Conservation (phyloP, 1,284 basidiomycete genomes). For the Fistulina hepatica region DNA sequence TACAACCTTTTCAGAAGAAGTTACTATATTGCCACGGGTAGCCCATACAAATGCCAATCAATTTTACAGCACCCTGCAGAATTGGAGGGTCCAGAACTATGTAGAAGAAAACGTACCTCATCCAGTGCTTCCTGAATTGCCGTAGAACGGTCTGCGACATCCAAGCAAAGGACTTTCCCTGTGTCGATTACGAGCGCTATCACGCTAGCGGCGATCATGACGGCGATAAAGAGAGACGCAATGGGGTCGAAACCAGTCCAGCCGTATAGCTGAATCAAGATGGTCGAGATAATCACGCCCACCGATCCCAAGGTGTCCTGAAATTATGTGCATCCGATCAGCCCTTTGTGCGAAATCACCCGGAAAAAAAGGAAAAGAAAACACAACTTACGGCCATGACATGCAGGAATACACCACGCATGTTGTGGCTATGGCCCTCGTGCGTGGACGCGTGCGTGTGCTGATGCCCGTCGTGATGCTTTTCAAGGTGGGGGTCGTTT, state of each 20-base stretch:
- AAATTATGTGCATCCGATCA: constrained; percentile 11
- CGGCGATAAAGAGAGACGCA: constrained; percentile 92
- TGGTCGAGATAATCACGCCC: constrained; percentile 96
- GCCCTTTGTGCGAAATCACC: too few relatives aligned
- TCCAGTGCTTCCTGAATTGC: constrained; percentile 63
- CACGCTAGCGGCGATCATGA: constrained; percentile 91
- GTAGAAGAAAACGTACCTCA: constrained; percentile 35
- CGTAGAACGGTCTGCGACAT: constrained; percentile 62
- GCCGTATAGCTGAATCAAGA: constrained; percentile 94
- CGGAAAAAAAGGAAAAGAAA: background rate
- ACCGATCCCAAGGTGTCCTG: constrained; percentile 87
- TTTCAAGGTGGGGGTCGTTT: constrained; percentile 46
- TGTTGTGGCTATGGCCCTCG: constrained; percentile 91
- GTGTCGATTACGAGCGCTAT: constrained; percentile 92
- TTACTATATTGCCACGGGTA: too few relatives aligned
- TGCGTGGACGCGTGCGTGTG: constrained; percentile 49
- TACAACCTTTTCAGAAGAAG: too few relatives aligned
- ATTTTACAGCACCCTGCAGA: too few relatives aligned
- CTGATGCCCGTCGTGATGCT: constrained; percentile 38
- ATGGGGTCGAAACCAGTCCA: constrained; percentile 99
- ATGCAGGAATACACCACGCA: constrained; percentile 97
- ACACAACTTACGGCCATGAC: constrained; percentile 69
- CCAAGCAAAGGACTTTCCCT: constrained; percentile 80
- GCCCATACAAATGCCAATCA: too few relatives aligned
- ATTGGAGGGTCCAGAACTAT: too few relatives aligned